Base-by-base conservation (phyloP, 2,329 filamentous ascomycete genomes). In the Colletotrichum orchidophilum region DNA sequence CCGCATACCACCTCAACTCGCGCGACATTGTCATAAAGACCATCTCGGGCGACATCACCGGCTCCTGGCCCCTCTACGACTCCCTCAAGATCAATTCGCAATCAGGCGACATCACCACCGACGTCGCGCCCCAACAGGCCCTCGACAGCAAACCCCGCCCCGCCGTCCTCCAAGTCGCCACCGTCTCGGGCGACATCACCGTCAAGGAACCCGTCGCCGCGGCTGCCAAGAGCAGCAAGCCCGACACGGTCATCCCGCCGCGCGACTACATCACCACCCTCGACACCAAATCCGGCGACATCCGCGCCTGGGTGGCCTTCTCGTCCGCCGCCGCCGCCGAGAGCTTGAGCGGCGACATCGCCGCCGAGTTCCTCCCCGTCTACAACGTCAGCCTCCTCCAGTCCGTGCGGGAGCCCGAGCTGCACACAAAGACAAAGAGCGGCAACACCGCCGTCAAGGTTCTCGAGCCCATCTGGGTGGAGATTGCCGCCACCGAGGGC, bases 1-100 rank as follows among this genome's bases (percentile, higher is more conserved):
- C 75, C 9, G 78, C 82, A 1, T 88, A 85, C 76, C 73, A 74
- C 7, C 77, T 89, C 55, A 77, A 82, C 65, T 83, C 84, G 0
- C 81, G 84, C 35, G 75, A 81, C 60, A 82, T 86, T 66, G 75
- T 80, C 31, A 80, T 86, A 15, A 73, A 76, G 29, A 85, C 86
- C 21, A 81, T 82, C 3, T 82, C 85, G 1, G 85, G 85, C 8
- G 60, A 77, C 15, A 83, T 90, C 72, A 70, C 71, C 15, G 87
- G 87, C 33, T 83, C 81, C 76, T 88, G 85, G 80, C 85, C 87
- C 0, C 79, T 89, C 1, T 86, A 84, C 75, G 85, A 88, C 74
- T 77, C 82, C 33, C 81, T 90, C 13, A 78, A 80, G 21, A 76
- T 88, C n/a, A 74, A 78, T 21, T 82, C 84, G 8, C 79, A 80